Conservation (phyloP, 495 filamentous ascomycete species). For the Coniosporium apollinis region DNA sequence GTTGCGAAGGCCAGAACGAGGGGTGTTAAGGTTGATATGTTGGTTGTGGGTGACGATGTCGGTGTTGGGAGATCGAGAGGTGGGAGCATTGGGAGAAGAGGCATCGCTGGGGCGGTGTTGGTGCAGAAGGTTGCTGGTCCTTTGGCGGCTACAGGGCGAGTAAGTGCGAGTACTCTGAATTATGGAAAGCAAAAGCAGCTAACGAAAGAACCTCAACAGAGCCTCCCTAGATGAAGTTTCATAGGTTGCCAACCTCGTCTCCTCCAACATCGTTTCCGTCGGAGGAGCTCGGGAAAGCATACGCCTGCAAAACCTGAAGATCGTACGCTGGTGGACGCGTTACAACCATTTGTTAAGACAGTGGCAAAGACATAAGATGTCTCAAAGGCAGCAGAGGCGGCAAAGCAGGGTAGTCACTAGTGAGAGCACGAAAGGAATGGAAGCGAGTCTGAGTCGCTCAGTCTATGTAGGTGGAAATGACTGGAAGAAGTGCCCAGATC, state of each 20-base stretch:
- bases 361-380: constrained; percentile 46
- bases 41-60: constrained; percentile 86
- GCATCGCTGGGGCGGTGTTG: constrained; percentile 83
- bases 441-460: constrained; percentile 66
- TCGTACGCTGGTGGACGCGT: constrained; percentile 76
- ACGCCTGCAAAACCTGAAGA: constrained; percentile 84
- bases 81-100: constrained; percentile 82
- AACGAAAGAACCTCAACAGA: constrained; percentile 14
- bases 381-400: constrained; percentile 54
- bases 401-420: constrained; percentile 59
- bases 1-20: constrained; percentile 80
- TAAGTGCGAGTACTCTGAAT: background rate
- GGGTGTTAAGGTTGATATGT: constrained; percentile 72
- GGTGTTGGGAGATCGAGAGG: constrained; percentile 69
- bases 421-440: constrained; percentile 78
- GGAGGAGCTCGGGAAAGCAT: constrained; percentile 70
- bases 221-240: constrained; percentile 45
- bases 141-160: constrained; percentile 51
- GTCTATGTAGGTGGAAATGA: constrained; percentile 86
- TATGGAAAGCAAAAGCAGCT: constrained; percentile 2
- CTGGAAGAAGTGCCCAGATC: constrained; percentile 70
- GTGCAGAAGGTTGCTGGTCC: constrained; percentile 83
- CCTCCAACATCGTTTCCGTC: constrained; percentile 65
- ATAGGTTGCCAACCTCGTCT: constrained; percentile 50
- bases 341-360: constrained; percentile 69